phyloP scores from a whole-genome alignment of 768 basidiomycete species.

The Phlebiopsis flavidoalba region DNA sequence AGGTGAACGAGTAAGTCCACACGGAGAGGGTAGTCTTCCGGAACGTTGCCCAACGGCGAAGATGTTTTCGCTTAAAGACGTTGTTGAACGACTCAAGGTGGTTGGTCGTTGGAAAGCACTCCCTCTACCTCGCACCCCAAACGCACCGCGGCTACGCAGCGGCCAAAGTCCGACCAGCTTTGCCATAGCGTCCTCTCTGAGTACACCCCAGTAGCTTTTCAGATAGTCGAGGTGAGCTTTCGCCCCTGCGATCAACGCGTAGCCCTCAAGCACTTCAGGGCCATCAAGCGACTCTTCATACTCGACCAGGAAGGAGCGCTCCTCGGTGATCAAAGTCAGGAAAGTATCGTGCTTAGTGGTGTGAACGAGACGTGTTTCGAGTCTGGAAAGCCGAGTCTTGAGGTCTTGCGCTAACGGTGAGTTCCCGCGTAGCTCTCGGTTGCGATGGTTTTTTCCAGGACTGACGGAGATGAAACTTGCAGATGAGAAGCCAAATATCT shows the following conservation, averaged over 20 bases:
- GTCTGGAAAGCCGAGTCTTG: neutral
- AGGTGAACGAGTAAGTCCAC: constrained; percentile 23
- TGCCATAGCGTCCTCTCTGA: constrained; percentile 23
- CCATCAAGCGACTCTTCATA: neutral
- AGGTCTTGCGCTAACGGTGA: neutral
- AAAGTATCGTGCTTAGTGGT: neutral
- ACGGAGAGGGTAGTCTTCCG: constrained; percentile 27
- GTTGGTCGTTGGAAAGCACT: constrained; percentile 34
- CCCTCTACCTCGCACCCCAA: constrained; percentile 20
- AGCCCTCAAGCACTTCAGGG: neutral
- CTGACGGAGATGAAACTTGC: constrained; percentile 34
- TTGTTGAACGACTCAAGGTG: constrained; percentile 37
- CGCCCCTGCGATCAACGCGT: neutral
- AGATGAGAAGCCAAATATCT: constrained; percentile 28
- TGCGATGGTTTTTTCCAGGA: constrained; percentile 25
- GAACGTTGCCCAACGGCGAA: constrained; percentile 22
- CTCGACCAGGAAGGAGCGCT: neutral
- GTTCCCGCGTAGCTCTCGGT: neutral
- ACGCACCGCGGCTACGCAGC: constrained; percentile 19
- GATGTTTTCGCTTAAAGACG: constrained; percentile 27
- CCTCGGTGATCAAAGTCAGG: neutral
- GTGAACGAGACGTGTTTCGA: neutral
- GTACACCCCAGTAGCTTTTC: constrained; percentile 22
- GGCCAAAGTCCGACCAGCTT: constrained; percentile 28
- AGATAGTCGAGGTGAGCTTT: constrained; percentile 18